These are phyloP conservation scores for Suillus ampliporus DNA, from an alignment of 768 basidiomycete genomes.

Conservation along the genomic window DNA sequence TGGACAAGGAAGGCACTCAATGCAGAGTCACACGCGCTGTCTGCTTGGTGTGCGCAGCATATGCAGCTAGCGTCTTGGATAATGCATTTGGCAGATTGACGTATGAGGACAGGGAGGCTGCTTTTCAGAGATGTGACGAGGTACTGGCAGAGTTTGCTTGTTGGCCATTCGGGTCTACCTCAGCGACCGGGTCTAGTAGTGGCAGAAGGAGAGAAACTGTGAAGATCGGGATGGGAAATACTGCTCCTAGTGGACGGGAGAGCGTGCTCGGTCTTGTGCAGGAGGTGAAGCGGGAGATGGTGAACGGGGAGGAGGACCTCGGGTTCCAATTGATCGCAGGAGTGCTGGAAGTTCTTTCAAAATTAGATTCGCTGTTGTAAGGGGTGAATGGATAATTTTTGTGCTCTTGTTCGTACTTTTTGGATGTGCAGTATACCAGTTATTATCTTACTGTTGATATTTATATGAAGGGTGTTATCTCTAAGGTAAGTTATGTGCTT, in stretches of 20 bases:
- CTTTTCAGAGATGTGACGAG: slow-evolving; percentile 93
- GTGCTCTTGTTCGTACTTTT: background rate
- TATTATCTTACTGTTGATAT: background rate
- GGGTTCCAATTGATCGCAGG: slow-evolving; percentile 92
- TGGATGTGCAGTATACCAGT: background rate
- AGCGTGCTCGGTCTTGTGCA: slow-evolving; percentile 74
- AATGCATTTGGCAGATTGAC: slow-evolving; percentile 88
- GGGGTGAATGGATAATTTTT: background rate
- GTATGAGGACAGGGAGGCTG: slow-evolving; percentile 93
- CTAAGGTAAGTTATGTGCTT: background rate
- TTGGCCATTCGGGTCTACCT: slow-evolving; percentile 81
- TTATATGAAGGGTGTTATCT: background rate
- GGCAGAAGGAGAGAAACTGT: slow-evolving; percentile 47
- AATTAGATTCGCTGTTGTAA: slow-evolving; percentile 74
- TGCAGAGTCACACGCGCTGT: slow-evolving; percentile 83
- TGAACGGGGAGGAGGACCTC: slow-evolving; percentile 74
- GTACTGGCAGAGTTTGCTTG: slow-evolving; percentile 87
- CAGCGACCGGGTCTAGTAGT: slow-evolving; percentile 39
- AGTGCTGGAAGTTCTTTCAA: slow-evolving; percentile 90
- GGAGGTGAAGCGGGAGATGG: slow-evolving; percentile 79
- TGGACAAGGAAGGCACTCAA: slow-evolving; percentile 79
- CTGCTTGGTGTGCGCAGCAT: slow-evolving; percentile 87
- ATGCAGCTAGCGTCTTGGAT: slow-evolving; percentile 94
- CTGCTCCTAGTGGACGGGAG: slow-evolving; percentile 61
- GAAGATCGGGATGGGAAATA: slow-evolving; percentile 62